Evolutionary conservation across 2,329 filamentous ascomycete species (phyloP), one percentile per base, ranked within the genome.

Genomic region (Sclerotinia trifoliorum): DNA sequence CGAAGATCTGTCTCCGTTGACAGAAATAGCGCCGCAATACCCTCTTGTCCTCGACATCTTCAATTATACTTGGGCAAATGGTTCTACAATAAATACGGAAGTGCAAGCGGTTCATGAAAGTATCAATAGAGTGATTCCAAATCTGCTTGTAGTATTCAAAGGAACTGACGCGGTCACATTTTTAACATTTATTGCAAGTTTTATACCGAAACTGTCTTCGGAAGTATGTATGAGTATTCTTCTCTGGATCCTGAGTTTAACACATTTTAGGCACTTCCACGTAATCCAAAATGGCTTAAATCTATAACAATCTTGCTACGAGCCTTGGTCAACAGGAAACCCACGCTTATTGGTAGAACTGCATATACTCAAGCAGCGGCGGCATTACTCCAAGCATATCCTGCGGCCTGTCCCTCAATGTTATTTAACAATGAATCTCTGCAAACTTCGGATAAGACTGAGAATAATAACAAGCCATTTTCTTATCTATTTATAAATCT

Each of bases 401-500:
- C 85, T 2, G 72, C 75, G 1, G 76, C 78, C 5, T 81, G 81
- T 1, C 78, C 84, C 0, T 74, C 75, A 11, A 75, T 86, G 3
- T 78, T 91, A 2, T 90, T 90, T 78, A 78, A 80, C 10, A 79
- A 83, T 66, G 75, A 79, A 5, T 46, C 63, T 13, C 65, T 66
- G 39, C 56, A 65, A 52, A 66, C 64, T 54, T 52, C 69, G 32
- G 74, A 77, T 13, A 51, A 51, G n/a, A 21, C n/a, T 2, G 29
- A 51, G 13, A 63, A 63, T 32, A 80, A 82, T 32, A 80, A 82
- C 46, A 87, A 85, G 70, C 83, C 87, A 0, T 85, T 87, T 70
- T 83, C 86, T 1, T 90, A 88, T 73, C 79, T 90, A 5, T 82
- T 91, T 68, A 77, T 90, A 66, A 89, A 85, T 72, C 82, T 90